Conservation (phyloP, 169 alveolate species). For the Plasmodium berghei region DNA sequence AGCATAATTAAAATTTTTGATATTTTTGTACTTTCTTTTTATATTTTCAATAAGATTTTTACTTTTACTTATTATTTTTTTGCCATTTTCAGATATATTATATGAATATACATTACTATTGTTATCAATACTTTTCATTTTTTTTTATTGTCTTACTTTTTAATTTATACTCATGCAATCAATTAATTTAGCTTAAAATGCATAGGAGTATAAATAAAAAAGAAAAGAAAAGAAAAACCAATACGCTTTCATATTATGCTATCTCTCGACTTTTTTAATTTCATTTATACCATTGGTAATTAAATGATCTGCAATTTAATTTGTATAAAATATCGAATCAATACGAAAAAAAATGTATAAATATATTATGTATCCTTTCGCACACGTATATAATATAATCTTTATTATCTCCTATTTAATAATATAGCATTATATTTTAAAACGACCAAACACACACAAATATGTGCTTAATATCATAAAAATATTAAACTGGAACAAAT, state of each 20-base stretch:
- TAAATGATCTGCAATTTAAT: background rate
- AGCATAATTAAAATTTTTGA: conserved; percentile 37
- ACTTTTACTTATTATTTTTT: conserved; percentile 24
- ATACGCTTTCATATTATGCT: background rate
- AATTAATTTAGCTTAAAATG: conserved; percentile 15
- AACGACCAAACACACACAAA: background rate
- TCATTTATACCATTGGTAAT: background rate
- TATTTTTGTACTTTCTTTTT: conserved; percentile 63
- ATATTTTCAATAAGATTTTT: conserved; percentile 28
- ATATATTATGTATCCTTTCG: background rate
- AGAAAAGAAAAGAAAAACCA: conserved; percentile 11
- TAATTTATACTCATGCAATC: conserved; percentile 2
- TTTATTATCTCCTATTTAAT: background rate
- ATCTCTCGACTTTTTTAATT: background rate
- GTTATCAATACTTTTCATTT: conserved; percentile 46
- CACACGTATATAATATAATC: background rate
- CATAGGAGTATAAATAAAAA: conserved; percentile 17
- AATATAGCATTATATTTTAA: conserved; percentile 6
- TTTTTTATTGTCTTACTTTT: conserved; percentile 64
- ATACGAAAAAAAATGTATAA: background rate
- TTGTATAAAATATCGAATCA: background rate
- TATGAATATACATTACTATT: conserved; percentile 36
- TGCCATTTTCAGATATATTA: conserved; percentile 57
- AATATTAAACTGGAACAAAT: conserved; percentile 12
- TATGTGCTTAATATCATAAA: background rate